Evolutionary conservation across 441 rosid species (phyloP).

Genomic region (Croton laevigatus): DNA sequence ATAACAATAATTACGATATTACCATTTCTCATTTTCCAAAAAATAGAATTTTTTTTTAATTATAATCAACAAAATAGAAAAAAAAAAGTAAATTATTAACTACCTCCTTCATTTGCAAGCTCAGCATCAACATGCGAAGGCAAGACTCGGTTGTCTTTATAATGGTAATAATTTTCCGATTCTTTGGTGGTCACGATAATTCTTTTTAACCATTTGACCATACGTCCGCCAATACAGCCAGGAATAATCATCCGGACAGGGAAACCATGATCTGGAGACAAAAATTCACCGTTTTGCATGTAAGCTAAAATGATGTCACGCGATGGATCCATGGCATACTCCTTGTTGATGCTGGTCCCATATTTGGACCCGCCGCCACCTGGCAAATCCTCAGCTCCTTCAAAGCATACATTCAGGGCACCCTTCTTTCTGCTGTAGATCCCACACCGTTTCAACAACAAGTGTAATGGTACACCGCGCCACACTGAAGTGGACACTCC

Average conservation of each 20-base stretch:
- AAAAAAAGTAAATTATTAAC: neutral
- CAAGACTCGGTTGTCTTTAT: slow-evolving; percentile 71
- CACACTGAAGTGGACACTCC: slow-evolving; percentile 82
- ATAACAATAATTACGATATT: neutral
- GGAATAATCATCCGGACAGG: slow-evolving; percentile 79
- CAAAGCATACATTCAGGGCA: slow-evolving; percentile 80
- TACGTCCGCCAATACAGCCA: slow-evolving; percentile 84
- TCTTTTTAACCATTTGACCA: slow-evolving; percentile 87
- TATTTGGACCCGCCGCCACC: slow-evolving; percentile 93
- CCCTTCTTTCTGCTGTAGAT: slow-evolving; percentile 52
- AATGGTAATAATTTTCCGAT: slow-evolving; percentile 72
- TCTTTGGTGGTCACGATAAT: slow-evolving; percentile 70
- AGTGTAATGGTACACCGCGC: slow-evolving; percentile 64
- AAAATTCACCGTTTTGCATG: slow-evolving; percentile 83
- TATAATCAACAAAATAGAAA: neutral
- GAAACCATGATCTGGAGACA: slow-evolving; percentile 84
- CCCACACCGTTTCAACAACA: slow-evolving; percentile 70
- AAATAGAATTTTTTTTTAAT: neutral
- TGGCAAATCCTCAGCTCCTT: slow-evolving; percentile 87
- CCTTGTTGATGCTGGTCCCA: slow-evolving; percentile 69
- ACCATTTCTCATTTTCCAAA: neutral
- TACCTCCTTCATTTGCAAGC: slow-evolving; percentile 84
- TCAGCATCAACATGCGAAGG: slow-evolving; percentile 87
- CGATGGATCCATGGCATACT: slow-evolving; percentile 73
- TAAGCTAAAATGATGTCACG: slow-evolving; percentile 85